phyloP scores from a whole-genome alignment of 2,329 filamentous ascomycete species.

The Ophiostoma sp. region DNA sequence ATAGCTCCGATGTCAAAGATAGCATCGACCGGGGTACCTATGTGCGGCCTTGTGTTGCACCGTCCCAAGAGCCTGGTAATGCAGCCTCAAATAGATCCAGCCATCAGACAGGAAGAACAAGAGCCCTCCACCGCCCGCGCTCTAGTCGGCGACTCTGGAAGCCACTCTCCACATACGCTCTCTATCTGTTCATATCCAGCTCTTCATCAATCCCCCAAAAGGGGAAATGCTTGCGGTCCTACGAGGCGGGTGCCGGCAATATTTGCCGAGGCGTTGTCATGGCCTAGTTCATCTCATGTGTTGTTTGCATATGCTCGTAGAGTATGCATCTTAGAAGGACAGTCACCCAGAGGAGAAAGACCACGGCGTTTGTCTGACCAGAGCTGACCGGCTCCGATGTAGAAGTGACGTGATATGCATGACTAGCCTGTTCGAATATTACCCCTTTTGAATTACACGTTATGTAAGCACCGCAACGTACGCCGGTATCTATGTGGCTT shows the following conservation, averaged over 20 bases:
- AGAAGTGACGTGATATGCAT: too few relatives aligned
- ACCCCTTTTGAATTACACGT: too few relatives aligned
- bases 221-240: background rate
- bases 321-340: too few relatives aligned
- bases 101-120: background rate
- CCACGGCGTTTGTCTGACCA: too few relatives aligned
- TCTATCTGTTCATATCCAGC: background rate
- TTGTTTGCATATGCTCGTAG: too few relatives aligned
- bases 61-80: background rate
- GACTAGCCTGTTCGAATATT: too few relatives aligned
- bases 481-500: too few relatives aligned
- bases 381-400: too few relatives aligned
- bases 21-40: background rate
- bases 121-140: background rate
- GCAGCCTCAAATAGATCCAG: background rate
- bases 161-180: background rate
- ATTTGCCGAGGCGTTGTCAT: background rate
- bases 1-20: background rate
- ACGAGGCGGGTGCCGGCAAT: background rate
- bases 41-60: background rate
- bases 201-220: background rate
- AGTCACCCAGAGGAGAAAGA: too few relatives aligned
- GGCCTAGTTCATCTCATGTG: background rate
- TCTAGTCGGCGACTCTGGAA: background rate
- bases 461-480: too few relatives aligned